Evolutionary conservation across 208 protist genomes (phyloP), one percentile per base, ranked within the genome.

Genomic region (Eutreptiella sp.): DNA sequence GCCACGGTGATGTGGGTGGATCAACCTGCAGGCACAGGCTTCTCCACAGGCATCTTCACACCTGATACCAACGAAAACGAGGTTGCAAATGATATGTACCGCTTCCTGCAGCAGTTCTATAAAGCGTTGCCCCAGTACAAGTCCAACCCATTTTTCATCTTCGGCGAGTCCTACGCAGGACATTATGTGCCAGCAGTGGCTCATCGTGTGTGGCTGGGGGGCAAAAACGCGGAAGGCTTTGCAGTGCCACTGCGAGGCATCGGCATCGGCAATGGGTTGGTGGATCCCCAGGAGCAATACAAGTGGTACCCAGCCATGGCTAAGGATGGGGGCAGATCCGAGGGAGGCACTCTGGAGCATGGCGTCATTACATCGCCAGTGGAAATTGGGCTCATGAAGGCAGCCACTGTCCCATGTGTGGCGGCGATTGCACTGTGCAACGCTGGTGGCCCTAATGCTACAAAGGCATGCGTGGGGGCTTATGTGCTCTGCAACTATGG

Each of bases 181-280:
- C 72, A 71, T 38, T 90, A 89, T 63, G 67, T 66, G 39, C 63
- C 77, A 23, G 68, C 72, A 43, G 46, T 83, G 36, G 63, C 68
- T 28, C 60, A 71, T 46, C 61, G 66, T 14, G 66, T 87, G 19
- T 66, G 64, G 2, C 27, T 65, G 33, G 74, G 75, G 29, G 82
- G 83, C 61, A 52, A 68, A 46, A 32, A 34, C 50, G 54, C 66
- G 32, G 73, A 72, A 4, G 54, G 47, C 34, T 43, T 53, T 14
- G 36, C 46, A 16, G 79, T 90, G 53, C 75, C 76, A 45, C 73
- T 88, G 41, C 66, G 67, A 46, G 85, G 82, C 38, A 57, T 91
- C 23, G 75, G 61, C 21, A 65, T 92, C 24, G 88, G 88, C 54
- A 94, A 94, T 70, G 88, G 85, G 4, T 54, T 86, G 47, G 88